Evolutionary conservation across 768 basidiomycete genomes (phyloP).

Genomic region (Rhizopogon salebrosus): DNA sequence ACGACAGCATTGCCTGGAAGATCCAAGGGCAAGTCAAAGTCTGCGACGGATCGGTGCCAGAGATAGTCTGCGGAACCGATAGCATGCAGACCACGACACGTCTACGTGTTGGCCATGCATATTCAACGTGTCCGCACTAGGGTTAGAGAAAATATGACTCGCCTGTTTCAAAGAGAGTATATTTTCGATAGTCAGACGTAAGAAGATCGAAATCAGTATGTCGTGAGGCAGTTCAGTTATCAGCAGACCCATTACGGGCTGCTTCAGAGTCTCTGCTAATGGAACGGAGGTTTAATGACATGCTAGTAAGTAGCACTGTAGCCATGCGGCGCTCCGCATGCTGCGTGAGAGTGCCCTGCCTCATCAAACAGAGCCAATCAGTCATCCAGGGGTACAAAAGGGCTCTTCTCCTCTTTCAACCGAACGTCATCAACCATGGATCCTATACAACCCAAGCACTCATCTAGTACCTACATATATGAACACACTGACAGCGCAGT

Average conservation of each 20-base stretch:
- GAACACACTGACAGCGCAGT: slow-evolving; percentile 34
- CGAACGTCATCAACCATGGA: slow-evolving; percentile 10
- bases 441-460: slow-evolving; percentile 16
- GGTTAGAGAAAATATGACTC: slow-evolving; percentile 8
- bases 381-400: slow-evolving; percentile 17
- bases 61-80: slow-evolving; percentile 46
- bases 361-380: slow-evolving; percentile 6
- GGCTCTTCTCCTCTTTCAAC: slow-evolving; percentile 25
- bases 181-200: slow-evolving; percentile 32
- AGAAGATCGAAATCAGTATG: slow-evolving; percentile 35
- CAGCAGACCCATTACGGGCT: slow-evolving; percentile 7
- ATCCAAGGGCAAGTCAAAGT: slow-evolving; percentile 36
- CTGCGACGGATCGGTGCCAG: slow-evolving; percentile 41
- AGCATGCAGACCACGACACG: slow-evolving; percentile 57
- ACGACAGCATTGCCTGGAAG: slow-evolving; percentile 30
- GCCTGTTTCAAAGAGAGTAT: slow-evolving; percentile 48
- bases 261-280: slow-evolving; percentile 1
- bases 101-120: slow-evolving; percentile 34
- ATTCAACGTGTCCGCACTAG: slow-evolving; percentile 10
- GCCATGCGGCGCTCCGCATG: too few species aligned
- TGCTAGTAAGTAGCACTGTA: background rate
- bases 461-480: slow-evolving; percentile 15
- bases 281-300: too few species aligned
- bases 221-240: slow-evolving; percentile 38
- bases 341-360: slow-evolving; percentile 8